Evolutionary conservation across 169 alveolate species (phyloP).

Genomic region (Plasmodium berghei): DNA sequence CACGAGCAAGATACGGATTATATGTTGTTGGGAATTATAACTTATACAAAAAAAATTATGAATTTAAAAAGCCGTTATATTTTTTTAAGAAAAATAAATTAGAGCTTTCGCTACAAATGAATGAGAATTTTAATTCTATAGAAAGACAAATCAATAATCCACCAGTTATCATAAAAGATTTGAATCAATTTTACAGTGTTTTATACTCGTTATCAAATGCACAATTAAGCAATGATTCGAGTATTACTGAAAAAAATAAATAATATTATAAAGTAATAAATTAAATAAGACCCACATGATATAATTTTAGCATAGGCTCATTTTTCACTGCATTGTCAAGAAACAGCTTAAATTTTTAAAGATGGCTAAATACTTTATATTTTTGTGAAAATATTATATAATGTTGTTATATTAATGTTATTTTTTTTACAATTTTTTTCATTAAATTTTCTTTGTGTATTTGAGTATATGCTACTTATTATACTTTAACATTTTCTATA

Average conservation of each 20-base stretch:
- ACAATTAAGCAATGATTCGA: conserved; percentile 4
- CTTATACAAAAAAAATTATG: conserved; percentile 68
- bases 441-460: too few relatives aligned
- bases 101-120: conserved; percentile 45
- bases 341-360: too few relatives aligned
- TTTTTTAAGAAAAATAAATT: conserved; percentile 62
- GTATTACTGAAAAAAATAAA: background rate
- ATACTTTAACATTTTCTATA: too few relatives aligned
- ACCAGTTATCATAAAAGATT: conserved; percentile 37
- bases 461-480: too few relatives aligned
- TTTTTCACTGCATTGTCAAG: too few relatives aligned
- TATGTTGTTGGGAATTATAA: conserved; percentile 87
- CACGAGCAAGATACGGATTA: conserved; percentile 95
- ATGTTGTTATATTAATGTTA: too few relatives aligned
- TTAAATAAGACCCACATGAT: too few relatives aligned
- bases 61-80: conserved; percentile 73
- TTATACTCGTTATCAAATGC: conserved; percentile 51
- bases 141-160: conserved; percentile 19
- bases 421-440: too few relatives aligned
- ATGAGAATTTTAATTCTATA: conserved; percentile 39
- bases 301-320: too few relatives aligned
- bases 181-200: conserved; percentile 59
- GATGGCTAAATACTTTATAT: too few relatives aligned
- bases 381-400: too few relatives aligned
- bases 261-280: background rate